These are phyloP conservation scores for Handroanthus guayacan DNA, from an alignment of 257 asterid species.

Conservation along the genomic window DNA sequence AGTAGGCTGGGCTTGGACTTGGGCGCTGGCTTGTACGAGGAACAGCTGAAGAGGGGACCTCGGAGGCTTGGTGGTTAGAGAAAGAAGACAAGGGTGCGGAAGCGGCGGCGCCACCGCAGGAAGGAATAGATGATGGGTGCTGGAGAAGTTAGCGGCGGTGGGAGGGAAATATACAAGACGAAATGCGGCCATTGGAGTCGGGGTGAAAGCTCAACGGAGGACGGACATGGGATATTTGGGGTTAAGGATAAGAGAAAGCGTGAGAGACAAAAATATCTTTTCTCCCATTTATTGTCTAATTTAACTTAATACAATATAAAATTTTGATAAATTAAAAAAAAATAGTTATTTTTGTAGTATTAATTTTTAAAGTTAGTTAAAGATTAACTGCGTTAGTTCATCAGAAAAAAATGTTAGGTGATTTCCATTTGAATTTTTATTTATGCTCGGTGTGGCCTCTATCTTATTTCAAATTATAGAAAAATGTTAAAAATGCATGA, in stretches of 20 bases:
- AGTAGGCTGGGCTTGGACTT: slow-evolving; percentile 40
- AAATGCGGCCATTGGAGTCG: slow-evolving; percentile 44
- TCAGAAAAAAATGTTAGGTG: too few species aligned
- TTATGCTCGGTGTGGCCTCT: too few species aligned
- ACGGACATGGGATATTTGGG: neutral
- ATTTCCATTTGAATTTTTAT: too few species aligned
- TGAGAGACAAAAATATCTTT: too few species aligned
- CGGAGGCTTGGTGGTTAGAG: slow-evolving; percentile 39
- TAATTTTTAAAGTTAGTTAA: too few species aligned
- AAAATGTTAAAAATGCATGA: too few species aligned
- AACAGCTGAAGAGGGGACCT: slow-evolving; percentile 44
- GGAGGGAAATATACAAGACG: slow-evolving; percentile 40
- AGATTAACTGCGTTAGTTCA: too few species aligned
- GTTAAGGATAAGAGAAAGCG: neutral
- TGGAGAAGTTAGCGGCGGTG: slow-evolving; percentile 34
- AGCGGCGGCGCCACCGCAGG: slow-evolving; percentile 32
- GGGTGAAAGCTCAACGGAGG: neutral
- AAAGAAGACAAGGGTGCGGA: slow-evolving; percentile 30
- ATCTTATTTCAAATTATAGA: too few species aligned
- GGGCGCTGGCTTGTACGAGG: slow-evolving; percentile 33
- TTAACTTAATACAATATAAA: too few species aligned
- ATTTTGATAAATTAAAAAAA: too few species aligned
- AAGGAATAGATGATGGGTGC: slow-evolving; percentile 15
- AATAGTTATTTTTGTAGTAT: too few species aligned
- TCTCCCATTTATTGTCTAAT: too few species aligned